Conservation (phyloP, 805 yeast genomes). For the Metschnikowia peoriensis region DNA sequence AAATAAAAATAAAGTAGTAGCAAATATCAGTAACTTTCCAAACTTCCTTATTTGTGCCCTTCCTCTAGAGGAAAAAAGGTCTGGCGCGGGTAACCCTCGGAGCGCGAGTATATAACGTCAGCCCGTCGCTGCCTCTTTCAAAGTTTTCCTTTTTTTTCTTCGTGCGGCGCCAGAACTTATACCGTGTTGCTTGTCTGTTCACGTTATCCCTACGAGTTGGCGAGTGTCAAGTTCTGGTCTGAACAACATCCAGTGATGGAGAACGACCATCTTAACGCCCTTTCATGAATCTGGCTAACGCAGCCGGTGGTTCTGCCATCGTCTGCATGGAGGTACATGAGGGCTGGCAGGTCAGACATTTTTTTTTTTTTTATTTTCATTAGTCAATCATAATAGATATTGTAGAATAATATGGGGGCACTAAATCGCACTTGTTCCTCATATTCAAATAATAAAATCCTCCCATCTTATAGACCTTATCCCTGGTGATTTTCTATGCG, state of each 20-base stretch:
- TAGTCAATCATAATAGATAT: no score
- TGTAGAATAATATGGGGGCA: no score
- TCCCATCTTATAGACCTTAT: not conserved
- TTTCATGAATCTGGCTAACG: conserved; percentile 27
- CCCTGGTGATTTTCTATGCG: not conserved
- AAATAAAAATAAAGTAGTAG: no score
- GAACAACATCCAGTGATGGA: conserved; percentile 40
- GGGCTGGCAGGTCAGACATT: conserved; percentile 50
- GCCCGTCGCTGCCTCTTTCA: not conserved
- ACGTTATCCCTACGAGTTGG: conserved; percentile 46
- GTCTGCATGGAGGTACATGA: conserved; percentile 28
- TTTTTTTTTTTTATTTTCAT: not conserved
- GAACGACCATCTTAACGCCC: conserved; percentile 47
- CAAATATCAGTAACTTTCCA: not conserved
- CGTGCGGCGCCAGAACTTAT: conserved; percentile 52
- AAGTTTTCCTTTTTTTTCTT: conserved; percentile 23
- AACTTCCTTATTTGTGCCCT: not conserved
- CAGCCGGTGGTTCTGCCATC: conserved; percentile 20
- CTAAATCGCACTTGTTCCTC: no score
- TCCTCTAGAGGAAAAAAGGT: not conserved
- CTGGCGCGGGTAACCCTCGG: conserved; percentile 16
- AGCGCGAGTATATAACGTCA: conserved; percentile 11
- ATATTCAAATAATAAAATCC: no score
- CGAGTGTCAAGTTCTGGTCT: conserved; percentile 53
- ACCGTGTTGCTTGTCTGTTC: conserved; percentile 54